Conservation (phyloP, 2,329 filamentous ascomycete species). For the Pseudocercospora cruenta region DNA sequence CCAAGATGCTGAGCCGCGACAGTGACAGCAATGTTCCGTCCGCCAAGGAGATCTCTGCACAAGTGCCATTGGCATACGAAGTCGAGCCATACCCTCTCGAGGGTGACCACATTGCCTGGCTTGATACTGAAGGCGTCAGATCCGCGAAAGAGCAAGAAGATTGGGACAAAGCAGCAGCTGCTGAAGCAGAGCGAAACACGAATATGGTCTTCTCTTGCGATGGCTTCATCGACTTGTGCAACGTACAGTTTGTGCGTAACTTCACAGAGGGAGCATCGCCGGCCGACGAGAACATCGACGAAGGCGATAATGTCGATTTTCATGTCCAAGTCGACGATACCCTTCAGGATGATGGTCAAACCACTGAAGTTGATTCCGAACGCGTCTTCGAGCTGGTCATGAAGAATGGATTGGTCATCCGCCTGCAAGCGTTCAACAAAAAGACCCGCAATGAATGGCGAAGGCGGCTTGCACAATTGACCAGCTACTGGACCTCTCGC, state of each 20-base stretch:
- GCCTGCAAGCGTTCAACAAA: conserved; percentile 60
- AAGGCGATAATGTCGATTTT: conserved; percentile 61
- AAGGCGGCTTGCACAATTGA: conserved; percentile 58
- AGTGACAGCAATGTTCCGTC: conserved; percentile 55
- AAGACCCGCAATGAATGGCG: conserved; percentile 66
- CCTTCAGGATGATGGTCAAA: conserved; percentile 56
- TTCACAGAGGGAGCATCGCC: conserved; percentile 56
- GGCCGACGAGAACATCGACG: conserved; percentile 57
- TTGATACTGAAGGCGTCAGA: conserved; percentile 45
- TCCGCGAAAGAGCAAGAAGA: conserved; percentile 49
- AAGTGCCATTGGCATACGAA: conserved; percentile 64
- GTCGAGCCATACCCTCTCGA: conserved; percentile 63
- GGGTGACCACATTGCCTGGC: conserved; percentile 61
- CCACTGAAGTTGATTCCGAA: conserved; percentile 58
- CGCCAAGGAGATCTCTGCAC: conserved; percentile 57
- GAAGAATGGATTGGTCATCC: conserved; percentile 64
- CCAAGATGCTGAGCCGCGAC: conserved; percentile 51
- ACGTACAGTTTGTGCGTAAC: conserved; percentile 61
- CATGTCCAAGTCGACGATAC: conserved; percentile 41
- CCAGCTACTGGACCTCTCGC: conserved; percentile 65
- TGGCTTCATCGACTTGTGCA: conserved; percentile 65
- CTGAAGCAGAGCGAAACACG: conserved; percentile 61
- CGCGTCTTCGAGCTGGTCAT: conserved; percentile 65
- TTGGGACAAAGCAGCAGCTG: conserved; percentile 62
- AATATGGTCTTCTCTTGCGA: conserved; percentile 64